Conservation (phyloP, 2,329 filamentous ascomycete genomes). For the Alternaria triticimaculans region DNA sequence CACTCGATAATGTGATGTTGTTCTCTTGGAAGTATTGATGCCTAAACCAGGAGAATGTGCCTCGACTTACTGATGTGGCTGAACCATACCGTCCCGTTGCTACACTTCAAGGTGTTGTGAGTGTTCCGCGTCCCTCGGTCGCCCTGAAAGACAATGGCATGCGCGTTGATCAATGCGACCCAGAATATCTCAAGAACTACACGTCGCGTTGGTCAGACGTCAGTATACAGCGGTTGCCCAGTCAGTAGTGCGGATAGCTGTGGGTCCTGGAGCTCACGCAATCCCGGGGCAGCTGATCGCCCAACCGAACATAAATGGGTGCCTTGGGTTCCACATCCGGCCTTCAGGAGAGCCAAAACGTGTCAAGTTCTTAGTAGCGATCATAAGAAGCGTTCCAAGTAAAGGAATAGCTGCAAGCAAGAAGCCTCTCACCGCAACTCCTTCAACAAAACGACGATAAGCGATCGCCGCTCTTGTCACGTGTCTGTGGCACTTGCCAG, state of each 20-base stretch:
- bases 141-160: not conserved
- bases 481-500: conserved; percentile 37
- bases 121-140: not conserved
- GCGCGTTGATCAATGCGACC: not conserved
- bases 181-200: not conserved
- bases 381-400: conserved; percentile 23
- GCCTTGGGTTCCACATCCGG: conserved; percentile 33
- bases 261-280: conserved; percentile 30
- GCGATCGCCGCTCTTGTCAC: conserved; percentile 36
- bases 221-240: not conserved
- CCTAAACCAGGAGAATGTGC: not conserved
- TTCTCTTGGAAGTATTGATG: not conserved
- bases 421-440: conserved; percentile 26
- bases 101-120: not conserved
- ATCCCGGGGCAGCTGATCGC: conserved; percentile 35
- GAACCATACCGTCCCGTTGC: not conserved
- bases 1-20: conserved; percentile 1
- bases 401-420: conserved; percentile 3
- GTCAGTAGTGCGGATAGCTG: conserved; percentile 21
- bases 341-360: conserved; percentile 34
- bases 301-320: conserved; percentile 28
- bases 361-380: conserved; percentile 33
- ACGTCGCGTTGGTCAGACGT: not conserved
- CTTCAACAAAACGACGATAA: conserved; percentile 24
- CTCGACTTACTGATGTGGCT: not conserved